Percentiles rank a stretch among this genome's conserved stretches.
Conservation (phyloP, 441 rosid genomes). For the Heliophila coronopifolia region DNA sequence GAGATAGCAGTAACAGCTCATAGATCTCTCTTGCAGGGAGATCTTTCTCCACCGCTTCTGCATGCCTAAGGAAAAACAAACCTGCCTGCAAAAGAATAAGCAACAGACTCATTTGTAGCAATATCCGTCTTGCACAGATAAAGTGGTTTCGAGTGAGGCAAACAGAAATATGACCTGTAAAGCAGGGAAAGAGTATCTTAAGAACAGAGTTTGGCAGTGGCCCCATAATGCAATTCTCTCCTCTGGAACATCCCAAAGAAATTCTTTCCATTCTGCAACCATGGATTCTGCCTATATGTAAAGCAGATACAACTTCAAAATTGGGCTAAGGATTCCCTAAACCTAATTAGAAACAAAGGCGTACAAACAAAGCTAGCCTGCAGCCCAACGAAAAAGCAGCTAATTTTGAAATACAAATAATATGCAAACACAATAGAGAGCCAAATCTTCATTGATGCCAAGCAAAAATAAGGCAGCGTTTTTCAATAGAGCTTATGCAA, state of each 20-base stretch:
- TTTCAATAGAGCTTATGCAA: slow-evolving; percentile 8
- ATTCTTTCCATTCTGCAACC: slow-evolving; percentile 99
- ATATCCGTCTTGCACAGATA: slow-evolving; percentile 17
- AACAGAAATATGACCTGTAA: slow-evolving; percentile 50
- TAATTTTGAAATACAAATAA: slow-evolving; percentile 5
- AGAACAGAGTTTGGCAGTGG: slow-evolving; percentile 91
- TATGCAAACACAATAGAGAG: slow-evolving; percentile 9
- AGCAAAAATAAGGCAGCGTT: slow-evolving; percentile 11
- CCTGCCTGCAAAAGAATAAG: slow-evolving; percentile 69
- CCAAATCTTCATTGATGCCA: not conserved
- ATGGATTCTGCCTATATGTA: slow-evolving; percentile 83
- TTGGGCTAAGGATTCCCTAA: slow-evolving; percentile 1
- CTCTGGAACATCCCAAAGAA: slow-evolving; percentile 99
- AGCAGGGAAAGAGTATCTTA: slow-evolving; percentile 81
- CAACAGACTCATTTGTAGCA: slow-evolving; percentile 22
- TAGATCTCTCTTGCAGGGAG: slow-evolving; percentile 89
- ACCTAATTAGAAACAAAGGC: slow-evolving; percentile 19
- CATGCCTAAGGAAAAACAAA: slow-evolving; percentile 87
- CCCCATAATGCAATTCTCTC: slow-evolving; percentile 98
- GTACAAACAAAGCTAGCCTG: slow-evolving; percentile 3
- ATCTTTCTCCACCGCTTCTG: slow-evolving; percentile 92
- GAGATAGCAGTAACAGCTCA: slow-evolving; percentile 83
- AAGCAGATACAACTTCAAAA: slow-evolving; percentile 20
- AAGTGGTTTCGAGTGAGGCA: slow-evolving; percentile 12
- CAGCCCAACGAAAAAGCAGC: slow-evolving; percentile 3